Evolutionary conservation across 116 monocot genomes (phyloP), one percentile per base, ranked within the genome.

Genomic region (Trichopus zeylanicus): DNA sequence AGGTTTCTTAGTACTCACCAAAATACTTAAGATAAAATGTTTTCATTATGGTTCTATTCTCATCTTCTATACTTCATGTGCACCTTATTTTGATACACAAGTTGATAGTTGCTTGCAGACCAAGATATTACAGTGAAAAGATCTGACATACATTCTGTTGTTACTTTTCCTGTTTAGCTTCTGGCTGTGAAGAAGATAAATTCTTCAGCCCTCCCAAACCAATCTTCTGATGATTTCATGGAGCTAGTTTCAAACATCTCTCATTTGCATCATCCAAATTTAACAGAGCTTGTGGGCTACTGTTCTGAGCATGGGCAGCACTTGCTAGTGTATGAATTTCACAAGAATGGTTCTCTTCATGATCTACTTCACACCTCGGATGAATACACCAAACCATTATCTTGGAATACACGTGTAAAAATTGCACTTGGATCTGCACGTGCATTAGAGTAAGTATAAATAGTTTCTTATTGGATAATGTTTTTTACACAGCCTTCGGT

Each of bases 181-280:
- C 55, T 93, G 19, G 93, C 93, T 42, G 85, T 93, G 51, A 93
- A 93, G 77, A 93, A 93, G 68, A 74, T 88, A 46, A 88, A 75
- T 56, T 72, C 76, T n/a, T 69, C 76, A n/a, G 60, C 73, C 20
- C 37, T 92, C 31, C 75, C 76, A 18, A 67, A 55, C 22, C 71
- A 79, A 57, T 70, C 84, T 11, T 55, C 72, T 42, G 80, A 88
- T 10, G 77, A 71, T 31, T 92, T 92, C 70, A 55, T 84, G 28
- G 79, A 75, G 35, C 58, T 86, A 46, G 83, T 91, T 12, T 67
- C 77, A 9, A 73, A 56, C 46, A 76, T 92, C 30, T 81, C 92
- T 19, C 48, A 55, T 18, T 33, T 92, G 31, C 84, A 74, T 59
- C 92, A 87, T 67, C 84, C 82, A 55, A 89, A 94, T 73, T 68